phyloP scores from a whole-genome alignment of 768 basidiomycete genomes.

The Leccinum olivaceopallidum region DNA sequence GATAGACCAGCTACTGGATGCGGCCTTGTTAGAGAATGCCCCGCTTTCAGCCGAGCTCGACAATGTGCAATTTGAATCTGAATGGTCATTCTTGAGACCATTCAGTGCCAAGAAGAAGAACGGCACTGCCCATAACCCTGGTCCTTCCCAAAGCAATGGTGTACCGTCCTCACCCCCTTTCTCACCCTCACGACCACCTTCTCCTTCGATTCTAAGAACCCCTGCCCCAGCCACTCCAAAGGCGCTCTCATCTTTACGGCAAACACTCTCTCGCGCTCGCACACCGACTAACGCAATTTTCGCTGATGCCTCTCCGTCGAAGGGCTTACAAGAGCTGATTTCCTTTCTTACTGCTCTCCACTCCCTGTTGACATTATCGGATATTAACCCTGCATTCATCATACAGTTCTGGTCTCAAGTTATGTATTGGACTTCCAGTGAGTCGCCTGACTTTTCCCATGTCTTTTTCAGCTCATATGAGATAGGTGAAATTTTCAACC shows the following conservation, averaged over 20 bases:
- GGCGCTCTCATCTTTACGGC: constrained; percentile 65
- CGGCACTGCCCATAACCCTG: constrained; percentile 26
- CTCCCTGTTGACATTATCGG: constrained; percentile 78
- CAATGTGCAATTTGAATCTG: constrained; percentile 89
- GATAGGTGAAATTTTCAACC: constrained; percentile 82
- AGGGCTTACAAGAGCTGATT: constrained; percentile 59
- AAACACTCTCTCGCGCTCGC: constrained; percentile 59
- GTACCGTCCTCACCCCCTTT: constrained; percentile 52
- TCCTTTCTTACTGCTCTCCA: constrained; percentile 85
- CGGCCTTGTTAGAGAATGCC: constrained; percentile 78
- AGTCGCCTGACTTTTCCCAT: constrained; percentile 31
- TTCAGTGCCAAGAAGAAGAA: constrained; percentile 64
- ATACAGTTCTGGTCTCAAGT: constrained; percentile 96
- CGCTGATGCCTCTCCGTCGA: constrained; percentile 42
- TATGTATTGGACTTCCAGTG: constrained; percentile 98
- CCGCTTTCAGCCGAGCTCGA: constrained; percentile 79
- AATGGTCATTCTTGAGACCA: constrained; percentile 89
- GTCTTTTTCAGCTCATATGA: constrained; percentile 11
- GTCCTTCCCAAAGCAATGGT: constrained; percentile 35
- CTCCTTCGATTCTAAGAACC: constrained; percentile 48
- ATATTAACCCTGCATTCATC: constrained; percentile 85
- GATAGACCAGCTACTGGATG: constrained; percentile 85
- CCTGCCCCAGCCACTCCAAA: constrained; percentile 49
- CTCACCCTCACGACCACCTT: constrained; percentile 46
- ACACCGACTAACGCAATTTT: constrained; percentile 55